Base-by-base conservation (phyloP, 768 basidiomycete genomes). In the Phylloporus arenicola region DNA sequence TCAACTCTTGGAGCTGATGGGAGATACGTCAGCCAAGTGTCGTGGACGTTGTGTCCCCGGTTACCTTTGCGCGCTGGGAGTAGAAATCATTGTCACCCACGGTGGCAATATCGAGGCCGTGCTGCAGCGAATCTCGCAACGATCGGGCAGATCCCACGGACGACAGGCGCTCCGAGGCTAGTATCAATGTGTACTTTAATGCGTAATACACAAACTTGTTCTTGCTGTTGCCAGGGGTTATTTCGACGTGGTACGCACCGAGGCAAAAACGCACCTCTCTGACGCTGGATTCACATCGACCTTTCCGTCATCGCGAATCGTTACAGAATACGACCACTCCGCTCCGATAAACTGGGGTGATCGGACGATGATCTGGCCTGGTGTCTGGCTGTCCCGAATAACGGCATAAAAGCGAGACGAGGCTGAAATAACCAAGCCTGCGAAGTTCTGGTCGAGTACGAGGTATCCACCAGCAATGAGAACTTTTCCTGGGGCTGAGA, bases 41-140 rank as follows among this genome's bases (percentile, higher is more conserved):
- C 48, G 40, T 39, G 40, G 40, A 6, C 17, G 6, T 11, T n/a
- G 11, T 35, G 19, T 38, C 20, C 29, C 11, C 45, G 43, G 35
- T 64, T 49, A 90, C 94, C 76, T 89, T 83, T 46, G 83, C 82
- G 49, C 86, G 75, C 62, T 98, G 96, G 4, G 94, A 96, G 71
- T 99, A 98, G 61, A 98, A 99, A 66, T 98, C 96, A 61, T 99
- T 98, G 67, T 92, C 92, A 10, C 92, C 95, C 24, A 85, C 81
- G 57, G 97, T 87, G 34, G 79, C 80, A 55, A 97, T 83, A 57
- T 89, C 79, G 50, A 95, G 72, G 27, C 83, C 86, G 13, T 65
- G 60, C 3, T 71, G 63, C 5, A 91, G 68, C 4, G 67, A 40
- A 39, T 72, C 66, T 30, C 53, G 70, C 65, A 57, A 82, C 57